These are phyloP conservation scores for Crithidia bombi DNA, from an alignment of 208 protist genomes.

Conservation along the genomic window DNA sequence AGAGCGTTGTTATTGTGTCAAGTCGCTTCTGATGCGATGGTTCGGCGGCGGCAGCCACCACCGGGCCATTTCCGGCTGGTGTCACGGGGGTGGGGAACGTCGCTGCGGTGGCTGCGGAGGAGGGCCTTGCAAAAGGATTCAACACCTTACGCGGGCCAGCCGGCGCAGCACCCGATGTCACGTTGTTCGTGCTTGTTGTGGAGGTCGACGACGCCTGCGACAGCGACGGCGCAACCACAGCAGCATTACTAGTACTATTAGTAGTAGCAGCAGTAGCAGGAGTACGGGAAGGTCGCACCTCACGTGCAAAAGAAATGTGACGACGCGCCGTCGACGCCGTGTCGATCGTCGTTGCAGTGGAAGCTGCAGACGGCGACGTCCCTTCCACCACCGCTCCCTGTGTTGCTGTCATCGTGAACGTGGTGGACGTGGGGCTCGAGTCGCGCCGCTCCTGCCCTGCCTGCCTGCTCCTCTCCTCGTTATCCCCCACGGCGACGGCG, in stretches of 20 bases:
- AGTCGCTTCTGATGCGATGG: constrained; percentile 6
- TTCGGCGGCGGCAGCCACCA: background rate
- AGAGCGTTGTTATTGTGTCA: background rate
- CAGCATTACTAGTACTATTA: background rate
- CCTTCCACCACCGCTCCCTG: background rate
- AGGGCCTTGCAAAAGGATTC: constrained; percentile 52
- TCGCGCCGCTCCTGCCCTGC: background rate
- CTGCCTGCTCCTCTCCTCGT: background rate
- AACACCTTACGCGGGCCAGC: constrained; percentile 20
- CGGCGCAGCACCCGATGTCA: background rate
- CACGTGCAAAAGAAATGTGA: constrained; percentile 35
- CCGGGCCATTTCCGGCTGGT: background rate
- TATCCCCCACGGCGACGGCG: background rate
- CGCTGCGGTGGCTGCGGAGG: background rate
- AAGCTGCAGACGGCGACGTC: constrained; percentile 10
- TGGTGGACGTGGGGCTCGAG: background rate
- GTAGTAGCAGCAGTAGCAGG: background rate
- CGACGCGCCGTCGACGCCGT: constrained; percentile 13
- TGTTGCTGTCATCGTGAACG: too few species aligned
- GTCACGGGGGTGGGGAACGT: too few species aligned
- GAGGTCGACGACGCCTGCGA: background rate
- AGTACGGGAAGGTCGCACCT: background rate
- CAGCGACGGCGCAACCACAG: background rate
- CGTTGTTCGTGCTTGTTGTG: constrained; percentile 2
- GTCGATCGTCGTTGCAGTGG: constrained; percentile 13